phyloP scores from a whole-genome alignment of 768 basidiomycete genomes.

The Phlebiopsis gigantea region DNA sequence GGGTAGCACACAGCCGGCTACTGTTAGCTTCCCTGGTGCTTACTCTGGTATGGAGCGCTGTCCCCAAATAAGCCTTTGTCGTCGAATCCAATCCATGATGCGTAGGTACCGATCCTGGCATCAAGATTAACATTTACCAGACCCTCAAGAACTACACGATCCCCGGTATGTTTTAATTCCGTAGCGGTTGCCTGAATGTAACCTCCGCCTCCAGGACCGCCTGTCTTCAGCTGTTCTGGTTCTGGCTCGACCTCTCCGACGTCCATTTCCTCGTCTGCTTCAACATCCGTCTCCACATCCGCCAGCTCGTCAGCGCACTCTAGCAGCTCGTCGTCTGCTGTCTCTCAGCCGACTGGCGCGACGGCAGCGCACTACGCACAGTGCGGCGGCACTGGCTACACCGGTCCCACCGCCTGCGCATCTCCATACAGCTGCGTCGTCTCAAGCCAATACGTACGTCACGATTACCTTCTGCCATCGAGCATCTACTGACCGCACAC shows the following conservation, averaged over 20 bases:
- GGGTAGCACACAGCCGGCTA: constrained; percentile 25
- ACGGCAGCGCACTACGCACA: constrained; percentile 8
- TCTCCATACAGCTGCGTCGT: constrained; percentile 6
- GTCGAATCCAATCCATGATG: background rate
- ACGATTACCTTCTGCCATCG: background rate
- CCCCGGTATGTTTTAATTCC: constrained; percentile 13
- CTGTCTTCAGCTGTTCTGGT: constrained; percentile 24
- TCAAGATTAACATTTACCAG: constrained; percentile 29
- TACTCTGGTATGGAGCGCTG: constrained; percentile 32
- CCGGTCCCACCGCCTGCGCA: constrained; percentile 1
- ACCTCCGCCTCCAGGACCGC: constrained; percentile 8
- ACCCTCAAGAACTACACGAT: constrained; percentile 24
- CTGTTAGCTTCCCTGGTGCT: constrained; percentile 32
- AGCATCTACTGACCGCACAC: background rate
- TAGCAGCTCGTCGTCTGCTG: background rate
- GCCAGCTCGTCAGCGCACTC: background rate
- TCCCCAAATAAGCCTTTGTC: constrained; percentile 8
- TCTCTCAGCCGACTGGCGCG: background rate
- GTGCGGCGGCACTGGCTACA: constrained; percentile 6
- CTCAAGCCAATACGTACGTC: background rate
- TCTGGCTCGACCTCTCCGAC: background rate
- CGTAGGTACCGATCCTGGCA: constrained; percentile 11
- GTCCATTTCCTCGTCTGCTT: background rate
- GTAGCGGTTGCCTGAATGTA: background rate
- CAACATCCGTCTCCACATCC: background rate